These are phyloP conservation scores for Ajuga reptans DNA, from an alignment of 305 asterid genomes.

Conservation along the genomic window DNA sequence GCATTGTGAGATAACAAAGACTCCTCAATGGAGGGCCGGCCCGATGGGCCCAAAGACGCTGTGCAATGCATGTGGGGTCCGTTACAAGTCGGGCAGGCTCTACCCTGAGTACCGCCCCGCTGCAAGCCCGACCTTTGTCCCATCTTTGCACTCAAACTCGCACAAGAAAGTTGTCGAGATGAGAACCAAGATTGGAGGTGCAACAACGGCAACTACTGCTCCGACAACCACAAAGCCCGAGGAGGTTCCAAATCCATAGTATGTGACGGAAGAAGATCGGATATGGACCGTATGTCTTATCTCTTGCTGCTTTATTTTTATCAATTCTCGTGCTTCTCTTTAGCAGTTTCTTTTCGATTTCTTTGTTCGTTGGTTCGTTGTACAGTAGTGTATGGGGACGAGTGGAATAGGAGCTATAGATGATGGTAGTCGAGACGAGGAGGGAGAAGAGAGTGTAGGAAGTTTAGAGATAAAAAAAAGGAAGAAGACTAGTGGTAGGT, in stretches of 20 bases:
- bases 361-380: slow-evolving; percentile 72
- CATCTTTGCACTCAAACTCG: slow-evolving; percentile 77
- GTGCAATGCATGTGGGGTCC: slow-evolving; percentile 93
- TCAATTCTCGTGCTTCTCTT: slow-evolving; percentile 17
- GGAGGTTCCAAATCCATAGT: slow-evolving; percentile 14
- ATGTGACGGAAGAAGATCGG: neutral
- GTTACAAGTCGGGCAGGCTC: slow-evolving; percentile 77
- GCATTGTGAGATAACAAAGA: slow-evolving; percentile 85
- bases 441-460: slow-evolving; percentile 23
- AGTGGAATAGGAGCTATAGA: slow-evolving; percentile 35
- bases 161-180: slow-evolving; percentile 88
- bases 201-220: neutral
- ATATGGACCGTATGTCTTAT: neutral
- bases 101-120: slow-evolving; percentile 93
- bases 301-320: neutral
- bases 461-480: slow-evolving; percentile 23
- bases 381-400: slow-evolving; percentile 49
- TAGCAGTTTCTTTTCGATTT: slow-evolving; percentile 25
- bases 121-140: slow-evolving; percentile 84
- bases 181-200: slow-evolving; percentile 41
- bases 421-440: slow-evolving; percentile 28
- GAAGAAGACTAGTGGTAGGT: slow-evolving; percentile 37
- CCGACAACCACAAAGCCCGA: slow-evolving; percentile 23
- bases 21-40: slow-evolving; percentile 92
- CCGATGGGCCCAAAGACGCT: slow-evolving; percentile 84